Evolutionary conservation across 495 filamentous ascomycete species (phyloP).

Genomic region (Cercophora newfieldiana): DNA sequence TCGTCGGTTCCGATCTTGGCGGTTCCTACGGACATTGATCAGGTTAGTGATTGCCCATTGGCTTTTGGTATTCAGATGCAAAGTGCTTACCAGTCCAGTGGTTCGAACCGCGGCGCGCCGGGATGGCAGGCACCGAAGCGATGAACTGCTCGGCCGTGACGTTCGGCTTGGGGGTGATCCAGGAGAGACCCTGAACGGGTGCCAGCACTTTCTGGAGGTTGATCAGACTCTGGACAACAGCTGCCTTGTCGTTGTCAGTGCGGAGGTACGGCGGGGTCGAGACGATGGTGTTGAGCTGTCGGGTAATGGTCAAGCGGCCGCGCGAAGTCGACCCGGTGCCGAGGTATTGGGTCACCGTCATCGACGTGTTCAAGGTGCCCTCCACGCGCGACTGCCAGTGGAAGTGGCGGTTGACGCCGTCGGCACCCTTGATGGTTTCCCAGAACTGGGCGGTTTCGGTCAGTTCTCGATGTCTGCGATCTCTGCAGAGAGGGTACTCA

Average conservation of each 20-base stretch:
- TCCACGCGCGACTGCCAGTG: constrained; percentile 65
- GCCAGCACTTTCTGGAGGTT: constrained; percentile 56
- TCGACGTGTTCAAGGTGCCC: constrained; percentile 46
- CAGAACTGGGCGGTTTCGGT: constrained; percentile 37
- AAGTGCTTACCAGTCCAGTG: constrained; percentile 61
- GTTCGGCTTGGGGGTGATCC: constrained; percentile 51
- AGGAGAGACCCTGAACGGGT: constrained; percentile 53
- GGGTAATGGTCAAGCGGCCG: constrained; percentile 59
- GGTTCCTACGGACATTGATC: constrained; percentile 46
- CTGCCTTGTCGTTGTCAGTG: constrained; percentile 46
- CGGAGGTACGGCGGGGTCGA: constrained; percentile 53
- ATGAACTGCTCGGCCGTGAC: constrained; percentile 55
- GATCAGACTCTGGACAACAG: constrained; percentile 56
- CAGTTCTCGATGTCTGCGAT: background rate
- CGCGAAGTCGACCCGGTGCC: constrained; percentile 59
- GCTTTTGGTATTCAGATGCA: background rate
- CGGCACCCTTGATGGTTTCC: constrained; percentile 55
- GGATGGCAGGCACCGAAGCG: constrained; percentile 49
- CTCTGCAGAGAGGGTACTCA: constrained; percentile 14
- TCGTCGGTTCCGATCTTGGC: constrained; percentile 67
- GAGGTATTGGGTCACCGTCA: constrained; percentile 65
- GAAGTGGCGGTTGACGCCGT: constrained; percentile 61
- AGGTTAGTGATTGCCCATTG: background rate
- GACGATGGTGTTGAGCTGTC: constrained; percentile 53
- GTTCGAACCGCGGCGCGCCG: constrained; percentile 59